A percentile compares a stretch with the other conserved stretches of the same genome.
These are phyloP conservation scores for Scedosporium minutisporum DNA, from an alignment of 2,329 filamentous ascomycete species.

Conservation along the genomic window DNA sequence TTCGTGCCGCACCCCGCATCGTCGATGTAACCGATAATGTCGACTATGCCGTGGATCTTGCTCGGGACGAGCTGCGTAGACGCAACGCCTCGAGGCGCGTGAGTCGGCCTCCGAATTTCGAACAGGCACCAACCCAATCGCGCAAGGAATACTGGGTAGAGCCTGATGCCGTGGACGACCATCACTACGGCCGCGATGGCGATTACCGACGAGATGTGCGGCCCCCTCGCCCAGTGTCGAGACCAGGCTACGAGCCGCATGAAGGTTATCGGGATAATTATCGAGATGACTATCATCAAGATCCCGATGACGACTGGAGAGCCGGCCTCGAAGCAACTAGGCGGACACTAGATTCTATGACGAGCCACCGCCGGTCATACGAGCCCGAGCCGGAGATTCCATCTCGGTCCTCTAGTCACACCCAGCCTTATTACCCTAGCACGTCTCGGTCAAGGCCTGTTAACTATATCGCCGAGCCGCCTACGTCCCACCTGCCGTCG, in stretches of 20 bases:
- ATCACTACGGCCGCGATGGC: not conserved
- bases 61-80: constrained; percentile 60
- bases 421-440: constrained; percentile 45
- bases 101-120: constrained; percentile 25
- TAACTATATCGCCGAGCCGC: constrained; percentile 25
- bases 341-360: constrained; percentile 28
- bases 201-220: not conserved
- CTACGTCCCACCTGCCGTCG: not conserved
- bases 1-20: constrained; percentile 33
- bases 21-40: constrained; percentile 63
- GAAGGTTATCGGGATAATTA: not conserved
- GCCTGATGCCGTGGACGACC: constrained; percentile 8
- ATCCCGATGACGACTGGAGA: constrained; percentile 35
- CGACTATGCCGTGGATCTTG: constrained; percentile 67
- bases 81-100: constrained; percentile 53
- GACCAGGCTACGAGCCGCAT: not conserved
- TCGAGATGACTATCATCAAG: constrained; percentile 5
- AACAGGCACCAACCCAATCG: constrained; percentile 30
- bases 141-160: not conserved
- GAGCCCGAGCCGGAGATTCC: constrained; percentile 10
- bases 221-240: not conserved
- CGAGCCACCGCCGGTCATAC: constrained; percentile 16
- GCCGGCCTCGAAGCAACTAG: constrained; percentile 45
- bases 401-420: constrained; percentile 9
- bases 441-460: constrained; percentile 42